Base-by-base conservation (phyloP, 768 basidiomycete species). In the Lentinula guzmanii region DNA sequence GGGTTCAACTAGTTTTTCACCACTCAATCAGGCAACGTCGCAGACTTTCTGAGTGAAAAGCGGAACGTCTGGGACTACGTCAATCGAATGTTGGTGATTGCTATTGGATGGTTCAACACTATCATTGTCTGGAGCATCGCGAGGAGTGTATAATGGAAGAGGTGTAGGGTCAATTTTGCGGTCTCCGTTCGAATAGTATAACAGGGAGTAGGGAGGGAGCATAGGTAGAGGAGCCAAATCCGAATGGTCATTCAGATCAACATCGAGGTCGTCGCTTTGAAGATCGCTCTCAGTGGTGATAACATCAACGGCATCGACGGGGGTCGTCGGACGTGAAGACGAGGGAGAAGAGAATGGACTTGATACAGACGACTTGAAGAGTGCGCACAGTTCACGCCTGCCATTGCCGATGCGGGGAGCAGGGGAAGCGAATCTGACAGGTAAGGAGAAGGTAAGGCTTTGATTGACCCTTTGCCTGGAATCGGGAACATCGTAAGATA, bases 191-290 rank as follows among this genome's bases (percentile, higher is more conserved):
- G 76, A 67, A 67, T 92, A 75, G 73, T 86, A 93, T 18, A 93
- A 77, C 65, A 91, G 89, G 5, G 89, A 90, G 68, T 93, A 93
- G 3, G 86, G 81, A 1, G 91, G 92, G 18, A 91, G 82, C 16
- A 52, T 52, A 6, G 68, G 31, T 62, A 62, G 13, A 66, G 60
- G 8, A 64, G 54, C 33, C 0, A 35, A 51, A 10, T 55, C n/a
- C 10, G 50, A 34, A 43, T n/a, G 18, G 5, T 41, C 39, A 54
- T 21, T 31, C 8, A 13, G 21, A 48, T 0, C 46, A 28, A 28
- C 28, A n/a, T 48, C 18, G 10, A 4, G 18, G 9, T 21, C 41
- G 21, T 56, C 31, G 4, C 24, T 11, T 41, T 34, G 39, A 10
- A 16, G 3, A 16, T 43, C 28, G 43, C 15, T 18, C 48, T 11